Base-by-base conservation (phyloP, 495 filamentous ascomycete species). In the Eremomyces bilateralis region DNA sequence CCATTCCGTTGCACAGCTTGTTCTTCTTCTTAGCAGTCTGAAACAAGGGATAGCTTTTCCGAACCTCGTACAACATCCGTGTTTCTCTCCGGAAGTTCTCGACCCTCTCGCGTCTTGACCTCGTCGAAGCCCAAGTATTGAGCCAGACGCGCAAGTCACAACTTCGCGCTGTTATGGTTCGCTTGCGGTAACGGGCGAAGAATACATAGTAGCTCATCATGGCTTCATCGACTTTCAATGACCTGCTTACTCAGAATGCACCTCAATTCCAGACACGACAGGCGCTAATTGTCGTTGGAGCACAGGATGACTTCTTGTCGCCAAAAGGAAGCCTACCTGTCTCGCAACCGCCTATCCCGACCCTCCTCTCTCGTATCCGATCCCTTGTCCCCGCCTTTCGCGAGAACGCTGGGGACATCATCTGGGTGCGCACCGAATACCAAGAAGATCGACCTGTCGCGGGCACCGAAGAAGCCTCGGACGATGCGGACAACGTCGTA, bases 271-370 rank as follows among this genome's bases (percentile, higher is more conserved):
- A 67, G 36, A 88, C 83, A 8, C 69, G 81, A 33, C 78, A 83
- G 57, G 88, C 82, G 1, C 55, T 97, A 25, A 58, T 97, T 17
- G 51, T 93, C 11, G 59, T 94, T 34, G 84, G 91, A 47, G 65
- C 92, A 16, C 88, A 95, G 42, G 91, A 93, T 50, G 88, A 94
- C 53, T 91, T 94, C 47, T 52, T 91, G 29, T 65, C 69, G 19
- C 53, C 68, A 1, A 64, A 69, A 24, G 81, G 77, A 21, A 69
- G 71, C 27, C 58, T 92, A 21, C 64, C 73, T 22, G 65, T 81
- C 28, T 21, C 33, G 10, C 59, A 59, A 29, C 65, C 69, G 29
- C 68, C 70, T 15, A n/a, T n/a, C n/a, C 55, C 65, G 5, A 69
- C 73, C 11, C 79, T 82, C 34, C 50, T 88, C 15, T 65, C 76